Evolutionary conservation across 768 basidiomycete genomes (phyloP).

Genomic region (Termitomyces sp.): DNA sequence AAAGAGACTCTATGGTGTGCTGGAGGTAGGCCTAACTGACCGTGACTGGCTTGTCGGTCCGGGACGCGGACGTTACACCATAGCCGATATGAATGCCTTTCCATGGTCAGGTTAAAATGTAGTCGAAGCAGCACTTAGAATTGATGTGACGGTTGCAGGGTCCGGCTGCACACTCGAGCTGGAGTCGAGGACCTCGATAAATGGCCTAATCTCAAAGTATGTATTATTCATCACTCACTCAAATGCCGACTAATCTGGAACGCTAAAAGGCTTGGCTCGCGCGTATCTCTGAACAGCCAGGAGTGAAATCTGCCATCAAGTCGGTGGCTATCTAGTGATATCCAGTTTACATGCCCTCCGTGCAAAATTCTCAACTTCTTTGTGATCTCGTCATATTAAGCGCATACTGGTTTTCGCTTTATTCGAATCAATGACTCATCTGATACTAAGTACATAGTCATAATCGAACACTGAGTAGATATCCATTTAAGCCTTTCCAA

Average conservation of each 20-base stretch:
- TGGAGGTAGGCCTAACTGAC: conserved; percentile 64
- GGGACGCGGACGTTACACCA: conserved; percentile 56
- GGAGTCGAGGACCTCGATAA: conserved; percentile 19
- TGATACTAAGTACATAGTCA: neutral
- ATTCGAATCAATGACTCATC: neutral
- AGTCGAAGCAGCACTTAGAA: neutral
- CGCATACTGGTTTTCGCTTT: neutral
- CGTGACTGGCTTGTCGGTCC: conserved; percentile 81
- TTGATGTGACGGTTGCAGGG: conserved; percentile 32
- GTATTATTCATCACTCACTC: neutral
- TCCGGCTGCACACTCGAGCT: conserved; percentile 38
- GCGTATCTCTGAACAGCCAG: conserved; percentile 7
- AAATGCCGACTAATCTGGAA: neutral
- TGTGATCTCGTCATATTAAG: neutral
- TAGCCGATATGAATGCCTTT: conserved; percentile 69
- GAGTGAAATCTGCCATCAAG: conserved; percentile 11
- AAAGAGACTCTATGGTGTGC: conserved; percentile 72
- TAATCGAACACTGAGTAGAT: too few species aligned
- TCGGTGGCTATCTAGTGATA: conserved; percentile 1
- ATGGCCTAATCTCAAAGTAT: conserved; percentile 18
- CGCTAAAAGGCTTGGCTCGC: conserved; percentile 11
- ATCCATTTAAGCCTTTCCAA: conserved; percentile 2
- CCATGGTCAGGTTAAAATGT: conserved; percentile 43
- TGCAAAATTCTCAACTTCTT: too few species aligned
- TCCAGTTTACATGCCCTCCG: neutral